These are phyloP conservation scores for Neurospora intermedia DNA, from an alignment of 495 filamentous ascomycete species.

Conservation along the genomic window DNA sequence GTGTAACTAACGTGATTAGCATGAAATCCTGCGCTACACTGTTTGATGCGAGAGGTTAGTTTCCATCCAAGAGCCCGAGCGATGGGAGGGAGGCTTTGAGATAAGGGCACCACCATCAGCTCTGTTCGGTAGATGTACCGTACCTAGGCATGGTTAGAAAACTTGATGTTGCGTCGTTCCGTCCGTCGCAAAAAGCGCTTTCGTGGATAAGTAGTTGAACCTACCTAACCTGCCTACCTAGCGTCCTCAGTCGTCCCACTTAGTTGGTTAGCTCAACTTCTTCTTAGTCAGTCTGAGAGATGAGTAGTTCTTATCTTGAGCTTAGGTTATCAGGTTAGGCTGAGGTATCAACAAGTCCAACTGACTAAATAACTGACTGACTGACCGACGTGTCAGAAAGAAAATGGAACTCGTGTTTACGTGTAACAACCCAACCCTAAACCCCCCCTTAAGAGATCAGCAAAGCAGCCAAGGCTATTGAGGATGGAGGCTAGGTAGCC, in stretches of 20 bases:
- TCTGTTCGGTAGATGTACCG: too few species aligned
- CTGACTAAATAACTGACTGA: background rate
- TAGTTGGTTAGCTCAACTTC: background rate
- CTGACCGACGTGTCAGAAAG: constrained; percentile 5
- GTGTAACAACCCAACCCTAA: background rate
- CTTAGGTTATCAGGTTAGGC: background rate
- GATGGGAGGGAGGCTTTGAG: background rate
- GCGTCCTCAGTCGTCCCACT: background rate
- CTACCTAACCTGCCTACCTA: too few species aligned
- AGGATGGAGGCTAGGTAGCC: background rate
- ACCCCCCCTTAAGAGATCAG: background rate
- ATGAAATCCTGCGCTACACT: background rate
- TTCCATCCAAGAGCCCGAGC: background rate
- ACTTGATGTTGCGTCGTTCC: too few species aligned
- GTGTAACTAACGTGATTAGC: background rate
- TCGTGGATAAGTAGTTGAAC: too few species aligned
- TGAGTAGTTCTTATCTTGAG: background rate
- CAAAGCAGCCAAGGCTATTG: background rate
- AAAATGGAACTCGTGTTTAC: background rate
- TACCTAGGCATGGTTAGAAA: too few species aligned
- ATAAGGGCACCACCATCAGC: background rate
- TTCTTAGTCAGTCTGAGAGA: background rate
- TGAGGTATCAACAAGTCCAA: background rate
- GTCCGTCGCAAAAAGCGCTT: too few species aligned
- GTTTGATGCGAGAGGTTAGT: background rate